phyloP scores from a whole-genome alignment of 768 basidiomycete species.

The Mycena olivaceomarginata region DNA sequence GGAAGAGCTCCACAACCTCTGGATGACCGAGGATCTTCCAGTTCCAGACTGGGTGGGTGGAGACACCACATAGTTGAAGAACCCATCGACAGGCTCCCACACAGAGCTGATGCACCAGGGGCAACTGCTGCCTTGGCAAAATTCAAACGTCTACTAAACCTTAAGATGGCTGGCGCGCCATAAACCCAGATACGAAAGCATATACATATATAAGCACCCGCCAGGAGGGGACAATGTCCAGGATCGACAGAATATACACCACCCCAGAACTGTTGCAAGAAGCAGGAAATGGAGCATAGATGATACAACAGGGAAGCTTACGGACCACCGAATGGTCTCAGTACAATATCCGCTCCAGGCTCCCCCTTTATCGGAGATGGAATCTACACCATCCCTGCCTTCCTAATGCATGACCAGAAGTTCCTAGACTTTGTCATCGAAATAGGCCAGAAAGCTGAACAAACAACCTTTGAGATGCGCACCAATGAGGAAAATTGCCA shows the following conservation, averaged over 20 bases:
- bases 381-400: slow-evolving; percentile 21
- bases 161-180: slow-evolving; percentile 28
- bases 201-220: slow-evolving; percentile 33
- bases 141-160: neutral
- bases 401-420: too few relatives aligned
- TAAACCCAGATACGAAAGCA: slow-evolving; percentile 19
- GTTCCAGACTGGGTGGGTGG: neutral
- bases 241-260: slow-evolving; percentile 36
- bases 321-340: slow-evolving; percentile 31
- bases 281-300: slow-evolving; percentile 34
- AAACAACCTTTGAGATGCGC: too few relatives aligned
- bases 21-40: neutral
- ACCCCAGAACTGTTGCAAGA: neutral
- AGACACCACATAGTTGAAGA: slow-evolving; percentile 17
- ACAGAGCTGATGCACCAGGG: neutral
- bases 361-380: too few relatives aligned
- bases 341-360: too few relatives aligned
- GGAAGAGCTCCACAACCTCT: neutral
- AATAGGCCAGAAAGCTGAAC: too few relatives aligned
- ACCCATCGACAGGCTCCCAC: slow-evolving; percentile 15
- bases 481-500: too few relatives aligned
- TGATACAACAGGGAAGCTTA: neutral
- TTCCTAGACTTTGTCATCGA: too few relatives aligned
- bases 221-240: neutral
- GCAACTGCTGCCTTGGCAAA: slow-evolving; percentile 18